A percentile compares a stretch with the other conserved stretches of the same genome.
These are phyloP conservation scores for Solanum hybrid DNA, from an alignment of 305 asterid genomes.

Conservation along the genomic window DNA sequence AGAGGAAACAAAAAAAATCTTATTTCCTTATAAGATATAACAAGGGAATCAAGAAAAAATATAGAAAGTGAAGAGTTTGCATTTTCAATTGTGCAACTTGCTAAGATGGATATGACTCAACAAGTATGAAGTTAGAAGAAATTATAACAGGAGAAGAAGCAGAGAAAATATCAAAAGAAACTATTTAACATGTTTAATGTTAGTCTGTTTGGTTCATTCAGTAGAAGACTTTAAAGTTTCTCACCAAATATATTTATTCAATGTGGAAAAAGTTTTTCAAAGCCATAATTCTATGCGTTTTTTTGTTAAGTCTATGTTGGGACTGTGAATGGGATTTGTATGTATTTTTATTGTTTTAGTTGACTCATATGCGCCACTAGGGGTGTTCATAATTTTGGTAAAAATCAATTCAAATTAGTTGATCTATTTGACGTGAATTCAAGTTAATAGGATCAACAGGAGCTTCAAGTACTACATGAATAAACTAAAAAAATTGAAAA, in stretches of 20 bases:
- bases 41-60: background rate
- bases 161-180: background rate
- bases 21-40: background rate
- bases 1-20: constrained; percentile 11
- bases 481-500: background rate
- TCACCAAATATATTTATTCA: background rate
- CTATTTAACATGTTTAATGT: background rate
- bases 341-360: background rate
- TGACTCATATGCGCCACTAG: background rate
- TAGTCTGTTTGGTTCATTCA: background rate
- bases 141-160: background rate
- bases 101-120: background rate
- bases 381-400: background rate
- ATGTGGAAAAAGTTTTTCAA: background rate
- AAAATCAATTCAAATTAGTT: background rate
- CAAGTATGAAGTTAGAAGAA: background rate
- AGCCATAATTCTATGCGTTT: background rate
- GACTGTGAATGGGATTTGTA: background rate
- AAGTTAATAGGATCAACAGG: background rate
- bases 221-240: background rate
- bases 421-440: background rate
- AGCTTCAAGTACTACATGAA: background rate
- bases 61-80: background rate
- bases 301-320: background rate
- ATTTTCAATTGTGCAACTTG: background rate